Base-by-base conservation (phyloP, 2,329 filamentous ascomycete species). In the Cordyceps cateniannulata region DNA sequence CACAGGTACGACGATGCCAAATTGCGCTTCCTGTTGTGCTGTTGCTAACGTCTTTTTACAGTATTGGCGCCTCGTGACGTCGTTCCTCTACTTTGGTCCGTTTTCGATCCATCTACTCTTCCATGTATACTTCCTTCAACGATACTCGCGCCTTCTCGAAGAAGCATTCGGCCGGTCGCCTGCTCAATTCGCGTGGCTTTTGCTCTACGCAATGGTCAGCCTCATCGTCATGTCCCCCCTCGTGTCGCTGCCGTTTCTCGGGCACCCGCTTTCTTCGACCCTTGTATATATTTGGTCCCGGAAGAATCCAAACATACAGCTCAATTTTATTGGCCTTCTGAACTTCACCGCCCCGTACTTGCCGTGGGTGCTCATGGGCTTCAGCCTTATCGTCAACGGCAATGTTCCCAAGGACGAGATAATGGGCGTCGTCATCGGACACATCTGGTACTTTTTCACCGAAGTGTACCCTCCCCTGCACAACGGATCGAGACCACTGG, bases 281-380 rank as follows among this genome's bases (percentile, higher is more conserved):
- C 81, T 99, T 63, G 93, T 98, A 61, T 99, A 99, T 74, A 97
- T 99, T 69, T 99, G 95, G 95, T 95, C 92, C 64, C 85, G 95
- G 58, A 87, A 93, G 61, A 98, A 99, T 72, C 93, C 95, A 0
- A 91, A 97, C 65, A 96, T 92, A 0, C 82, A 91, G 62, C 81
- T 99, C 16, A 96, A 91, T 71, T 92, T 96, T 72, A 77, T 99
- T 5, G 95, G 95, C 0, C 73, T 99, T 52, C 76, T 98, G 47
- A 90, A 95, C 1, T 98, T 99, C 75, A 91, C 90, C 5, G 95
- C 95, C 24, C 95, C 95, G 1, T 98, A 96, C 74, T 79, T 99
- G 50, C 95, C 95, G 0, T 98, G 93, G 93, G 93, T 99, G 3
- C 75, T 99, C 69, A 93, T 98, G 83, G 88, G 84, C 0, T 96